These are phyloP conservation scores for Digitaria exilis DNA, from an alignment of 202 grass and related monocot genomes.

Conservation along the genomic window DNA sequence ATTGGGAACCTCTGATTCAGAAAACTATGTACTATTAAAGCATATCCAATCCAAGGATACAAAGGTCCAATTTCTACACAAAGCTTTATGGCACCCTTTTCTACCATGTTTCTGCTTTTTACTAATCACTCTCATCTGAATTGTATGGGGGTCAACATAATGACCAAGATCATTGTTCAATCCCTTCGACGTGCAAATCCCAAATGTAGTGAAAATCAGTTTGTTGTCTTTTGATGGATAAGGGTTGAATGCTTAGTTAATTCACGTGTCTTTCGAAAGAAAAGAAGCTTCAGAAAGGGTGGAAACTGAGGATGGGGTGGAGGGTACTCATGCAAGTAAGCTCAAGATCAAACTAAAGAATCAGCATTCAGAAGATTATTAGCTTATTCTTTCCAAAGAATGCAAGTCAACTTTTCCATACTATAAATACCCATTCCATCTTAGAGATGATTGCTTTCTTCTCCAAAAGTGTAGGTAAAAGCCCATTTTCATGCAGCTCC, in stretches of 20 bases:
- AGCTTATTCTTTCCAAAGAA: neutral
- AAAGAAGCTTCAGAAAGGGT: too few species aligned
- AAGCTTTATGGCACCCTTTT: neutral
- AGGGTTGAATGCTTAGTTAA: too few species aligned
- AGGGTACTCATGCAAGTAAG: too few species aligned
- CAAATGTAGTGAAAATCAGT: neutral
- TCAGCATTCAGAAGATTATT: too few species aligned
- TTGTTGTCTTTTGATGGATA: neutral
- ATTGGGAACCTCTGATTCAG: neutral
- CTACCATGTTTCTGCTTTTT: neutral
- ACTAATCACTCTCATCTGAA: neutral
- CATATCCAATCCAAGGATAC: neutral
- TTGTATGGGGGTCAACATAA: neutral
- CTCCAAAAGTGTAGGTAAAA: neutral
- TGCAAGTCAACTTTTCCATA: neutral
- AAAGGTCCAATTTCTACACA: neutral
- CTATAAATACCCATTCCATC: neutral
- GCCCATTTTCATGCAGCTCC: neutral
- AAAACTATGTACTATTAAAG: neutral
- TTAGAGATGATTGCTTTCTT: neutral
- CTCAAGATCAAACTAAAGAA: too few species aligned
- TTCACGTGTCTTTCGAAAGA: too few species aligned
- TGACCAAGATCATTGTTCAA: neutral
- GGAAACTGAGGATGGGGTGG: too few species aligned
- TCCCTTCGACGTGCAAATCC: neutral